Conservation (phyloP, 1,284 basidiomycete genomes). For the Naganishia cerealis region DNA sequence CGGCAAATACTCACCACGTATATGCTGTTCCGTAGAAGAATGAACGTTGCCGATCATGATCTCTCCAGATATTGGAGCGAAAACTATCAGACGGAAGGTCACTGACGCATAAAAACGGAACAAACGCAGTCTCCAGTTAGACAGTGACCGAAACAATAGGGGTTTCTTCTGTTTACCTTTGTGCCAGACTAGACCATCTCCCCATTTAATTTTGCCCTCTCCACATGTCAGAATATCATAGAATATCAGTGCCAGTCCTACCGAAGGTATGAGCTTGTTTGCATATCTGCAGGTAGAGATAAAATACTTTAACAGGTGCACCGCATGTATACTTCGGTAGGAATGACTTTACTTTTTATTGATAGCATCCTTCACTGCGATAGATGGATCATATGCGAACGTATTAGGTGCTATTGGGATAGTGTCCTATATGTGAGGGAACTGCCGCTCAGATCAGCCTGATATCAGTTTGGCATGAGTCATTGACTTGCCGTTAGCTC, state of each 20-base stretch:
- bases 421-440: conserved; percentile 46
- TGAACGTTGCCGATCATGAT: conserved; percentile 85
- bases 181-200: conserved; percentile 92
- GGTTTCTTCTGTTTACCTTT: conserved; percentile 62
- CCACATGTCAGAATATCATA: conserved; percentile 83
- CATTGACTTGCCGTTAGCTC: conserved; percentile 18
- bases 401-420: conserved; percentile 52
- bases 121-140: not conserved
- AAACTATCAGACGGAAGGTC: conserved; percentile 85
- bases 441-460: not conserved
- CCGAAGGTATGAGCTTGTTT: conserved; percentile 85
- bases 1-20: conserved; percentile 66
- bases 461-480: not conserved
- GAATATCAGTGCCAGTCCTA: conserved; percentile 83
- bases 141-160: not conserved
- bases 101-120: conserved; percentile 57
- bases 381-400: conserved; percentile 47
- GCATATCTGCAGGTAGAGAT: conserved; percentile 67
- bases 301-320: not conserved
- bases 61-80: conserved; percentile 86
- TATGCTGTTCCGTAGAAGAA: conserved; percentile 75
- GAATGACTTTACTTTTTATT: conserved; percentile 49
- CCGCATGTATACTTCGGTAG: not conserved
- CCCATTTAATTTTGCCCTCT: conserved; percentile 89
- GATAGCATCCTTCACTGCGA: conserved; percentile 50